These are phyloP conservation scores for Novymonas esmeraldas DNA, from an alignment of 208 protist genomes.

Conservation along the genomic window DNA sequence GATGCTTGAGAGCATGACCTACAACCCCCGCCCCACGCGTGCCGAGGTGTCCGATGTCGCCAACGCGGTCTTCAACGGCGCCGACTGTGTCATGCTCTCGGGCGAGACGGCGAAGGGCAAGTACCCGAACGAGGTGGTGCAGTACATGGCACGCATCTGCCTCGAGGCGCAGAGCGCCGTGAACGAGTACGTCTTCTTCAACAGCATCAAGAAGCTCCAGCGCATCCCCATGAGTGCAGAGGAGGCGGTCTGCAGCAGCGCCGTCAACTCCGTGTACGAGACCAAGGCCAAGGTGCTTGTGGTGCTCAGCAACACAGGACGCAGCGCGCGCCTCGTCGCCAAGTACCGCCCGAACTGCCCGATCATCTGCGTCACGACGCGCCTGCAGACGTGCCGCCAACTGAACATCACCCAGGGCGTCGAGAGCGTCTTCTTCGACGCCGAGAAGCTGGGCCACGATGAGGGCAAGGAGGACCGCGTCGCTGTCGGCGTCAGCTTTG, in stretches of 20 bases:
- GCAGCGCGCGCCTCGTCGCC: constrained; percentile 93
- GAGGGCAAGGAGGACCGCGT: constrained; percentile 80
- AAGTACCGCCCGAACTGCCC: constrained; percentile 97
- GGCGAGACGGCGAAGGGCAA: constrained; percentile 98
- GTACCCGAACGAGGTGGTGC: constrained; percentile 96
- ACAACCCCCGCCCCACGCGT: constrained; percentile 98
- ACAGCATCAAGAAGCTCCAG: constrained; percentile 85
- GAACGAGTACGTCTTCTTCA: constrained; percentile 80
- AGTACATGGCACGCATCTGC: constrained; percentile 95
- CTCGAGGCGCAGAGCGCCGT: constrained; percentile 84
- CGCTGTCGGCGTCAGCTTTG: constrained; percentile 55
- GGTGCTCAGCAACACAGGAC: constrained; percentile 92
- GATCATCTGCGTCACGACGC: constrained; percentile 93
- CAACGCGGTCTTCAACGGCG: constrained; percentile 98
- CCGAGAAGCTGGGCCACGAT: constrained; percentile 58
- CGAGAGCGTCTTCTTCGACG: constrained; percentile 81
- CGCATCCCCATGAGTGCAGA: constrained; percentile 79
- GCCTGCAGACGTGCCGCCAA: constrained; percentile 85
- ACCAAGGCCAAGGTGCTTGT: constrained; percentile 90
- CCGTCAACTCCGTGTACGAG: constrained; percentile 95
- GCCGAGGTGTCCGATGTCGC: constrained; percentile 98
- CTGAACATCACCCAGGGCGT: constrained; percentile 81
- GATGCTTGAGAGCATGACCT: constrained; percentile 98
- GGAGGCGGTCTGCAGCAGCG: constrained; percentile 93
- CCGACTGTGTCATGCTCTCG: constrained; percentile 99